These are phyloP conservation scores for Panus rudis DNA, from an alignment of 768 basidiomycete species.

Conservation along the genomic window DNA sequence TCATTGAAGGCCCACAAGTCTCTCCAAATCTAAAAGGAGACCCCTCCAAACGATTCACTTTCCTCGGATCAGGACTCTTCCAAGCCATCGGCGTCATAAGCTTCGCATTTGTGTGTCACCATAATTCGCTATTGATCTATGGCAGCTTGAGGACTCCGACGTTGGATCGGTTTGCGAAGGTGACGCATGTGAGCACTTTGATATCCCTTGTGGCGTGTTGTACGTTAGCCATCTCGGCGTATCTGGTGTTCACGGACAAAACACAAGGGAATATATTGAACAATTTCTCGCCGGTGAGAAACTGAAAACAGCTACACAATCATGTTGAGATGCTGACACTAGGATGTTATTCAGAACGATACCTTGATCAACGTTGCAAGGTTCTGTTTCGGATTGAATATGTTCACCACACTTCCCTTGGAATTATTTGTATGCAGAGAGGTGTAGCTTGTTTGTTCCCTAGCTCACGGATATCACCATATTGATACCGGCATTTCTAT, in stretches of 20 bases:
- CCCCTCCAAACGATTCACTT: conserved; percentile 62
- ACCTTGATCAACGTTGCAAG: conserved; percentile 93
- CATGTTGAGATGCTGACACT: not conserved
- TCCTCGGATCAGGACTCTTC: conserved; percentile 77
- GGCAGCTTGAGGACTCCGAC: conserved; percentile 91
- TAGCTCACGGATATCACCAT: too few relatives aligned
- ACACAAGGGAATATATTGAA: conserved; percentile 96
- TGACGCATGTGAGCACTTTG: conserved; percentile 87
- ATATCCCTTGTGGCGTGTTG: conserved; percentile 81
- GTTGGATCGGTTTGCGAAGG: conserved; percentile 84
- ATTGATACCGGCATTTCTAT: not conserved
- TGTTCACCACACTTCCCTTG: conserved; percentile 96
- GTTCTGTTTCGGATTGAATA: conserved; percentile 90
- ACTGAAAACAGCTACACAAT: not conserved
- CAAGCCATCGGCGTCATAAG: conserved; percentile 97
- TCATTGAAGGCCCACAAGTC: conserved; percentile 76
- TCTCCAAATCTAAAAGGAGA: conserved; percentile 71
- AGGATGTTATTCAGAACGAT: conserved; percentile 45
- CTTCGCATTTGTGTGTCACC: conserved; percentile 96
- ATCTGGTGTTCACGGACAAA: conserved; percentile 83
- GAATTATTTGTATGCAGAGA: conserved; percentile 98
- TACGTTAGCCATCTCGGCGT: conserved; percentile 80
- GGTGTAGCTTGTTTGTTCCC: conserved; percentile 72
- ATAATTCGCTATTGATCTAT: conserved; percentile 95
- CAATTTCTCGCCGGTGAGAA: conserved; percentile 75